Evolutionary conservation across 1,284 basidiomycete species (phyloP).

Genomic region (Tilletia caries): DNA sequence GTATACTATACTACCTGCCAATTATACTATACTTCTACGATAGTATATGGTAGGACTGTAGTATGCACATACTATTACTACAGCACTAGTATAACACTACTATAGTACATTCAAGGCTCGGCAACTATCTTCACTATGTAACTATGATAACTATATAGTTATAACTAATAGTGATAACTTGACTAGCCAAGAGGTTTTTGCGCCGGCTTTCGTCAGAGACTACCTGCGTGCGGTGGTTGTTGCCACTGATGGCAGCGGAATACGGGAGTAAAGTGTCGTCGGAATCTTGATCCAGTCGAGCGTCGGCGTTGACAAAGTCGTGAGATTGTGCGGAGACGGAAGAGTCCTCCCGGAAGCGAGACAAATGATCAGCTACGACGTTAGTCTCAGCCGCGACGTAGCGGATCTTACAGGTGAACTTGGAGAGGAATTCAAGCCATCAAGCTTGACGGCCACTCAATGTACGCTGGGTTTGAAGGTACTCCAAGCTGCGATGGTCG

Average conservation of each 20-base stretch:
- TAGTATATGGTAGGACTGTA: too few species aligned
- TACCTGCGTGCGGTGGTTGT: too few species aligned
- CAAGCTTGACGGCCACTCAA: conserved; percentile 49
- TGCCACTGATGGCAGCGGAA: not conserved
- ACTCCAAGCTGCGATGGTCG: conserved; percentile 23
- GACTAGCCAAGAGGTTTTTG: too few species aligned
- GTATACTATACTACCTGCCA: too few species aligned
- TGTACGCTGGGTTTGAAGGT: conserved; percentile 50
- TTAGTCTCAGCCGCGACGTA: conserved; percentile 50
- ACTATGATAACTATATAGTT: too few species aligned
- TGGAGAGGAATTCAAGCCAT: conserved; percentile 54
- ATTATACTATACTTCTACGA: too few species aligned
- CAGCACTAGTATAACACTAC: too few species aligned
- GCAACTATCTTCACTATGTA: too few species aligned
- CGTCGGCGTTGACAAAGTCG: conserved; percentile 8
- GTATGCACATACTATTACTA: too few species aligned
- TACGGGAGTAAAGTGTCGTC: not conserved
- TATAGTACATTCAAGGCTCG: too few species aligned
- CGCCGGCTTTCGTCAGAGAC: too few species aligned
- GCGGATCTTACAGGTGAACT: conserved; percentile 52
- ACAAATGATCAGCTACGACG: conserved; percentile 17
- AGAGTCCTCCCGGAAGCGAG: conserved; percentile 11
- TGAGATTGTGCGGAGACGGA: not conserved
- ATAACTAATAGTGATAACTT: too few species aligned
- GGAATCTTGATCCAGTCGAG: not conserved